phyloP scores from a whole-genome alignment of 2,329 filamentous ascomycete species.

The Pseudocercospora vitis region DNA sequence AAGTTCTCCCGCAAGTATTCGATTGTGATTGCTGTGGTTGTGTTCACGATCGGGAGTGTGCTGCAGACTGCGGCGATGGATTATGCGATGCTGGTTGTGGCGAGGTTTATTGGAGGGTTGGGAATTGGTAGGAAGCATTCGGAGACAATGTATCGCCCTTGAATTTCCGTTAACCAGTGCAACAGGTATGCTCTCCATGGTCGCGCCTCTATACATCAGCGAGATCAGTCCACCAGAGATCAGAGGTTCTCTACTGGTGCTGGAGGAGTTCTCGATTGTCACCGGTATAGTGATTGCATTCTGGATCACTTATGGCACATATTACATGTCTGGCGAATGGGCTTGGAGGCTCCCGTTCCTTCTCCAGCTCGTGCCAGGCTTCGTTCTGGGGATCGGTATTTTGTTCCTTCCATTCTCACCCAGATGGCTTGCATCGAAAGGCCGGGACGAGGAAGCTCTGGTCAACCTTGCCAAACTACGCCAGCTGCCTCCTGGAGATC shows the following conservation, averaged over 20 bases:
- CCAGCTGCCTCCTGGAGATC: slow-evolving; percentile 49
- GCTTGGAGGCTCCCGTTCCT: slow-evolving; percentile 51
- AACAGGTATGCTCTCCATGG: slow-evolving; percentile 37
- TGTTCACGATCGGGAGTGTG: slow-evolving; percentile 49
- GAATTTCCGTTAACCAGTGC: neutral
- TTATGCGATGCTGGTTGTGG: slow-evolving; percentile 37
- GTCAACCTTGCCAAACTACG: slow-evolving; percentile 34
- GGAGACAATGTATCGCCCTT: neutral
- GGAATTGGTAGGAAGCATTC: slow-evolving; percentile 29
- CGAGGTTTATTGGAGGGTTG: slow-evolving; percentile 36
- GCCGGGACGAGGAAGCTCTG: slow-evolving; percentile 36
- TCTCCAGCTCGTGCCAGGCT: slow-evolving; percentile 45
- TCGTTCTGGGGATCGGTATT: slow-evolving; percentile 36
- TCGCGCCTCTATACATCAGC: slow-evolving; percentile 65
- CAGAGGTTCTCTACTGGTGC: slow-evolving; percentile 47
- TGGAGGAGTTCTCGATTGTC: slow-evolving; percentile 51
- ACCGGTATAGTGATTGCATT: slow-evolving; percentile 53
- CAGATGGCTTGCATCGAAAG: slow-evolving; percentile 37
- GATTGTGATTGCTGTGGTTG: slow-evolving; percentile 40
- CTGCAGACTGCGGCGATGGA: slow-evolving; percentile 38
- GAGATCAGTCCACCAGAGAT: slow-evolving; percentile 69
- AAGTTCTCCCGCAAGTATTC: slow-evolving; percentile 47
- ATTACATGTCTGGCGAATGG: slow-evolving; percentile 50
- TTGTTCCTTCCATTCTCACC: slow-evolving; percentile 39
- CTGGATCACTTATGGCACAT: slow-evolving; percentile 57